phyloP scores from a whole-genome alignment of 1,139 yeast genomes.

The Yamadazyma conglobata region DNA sequence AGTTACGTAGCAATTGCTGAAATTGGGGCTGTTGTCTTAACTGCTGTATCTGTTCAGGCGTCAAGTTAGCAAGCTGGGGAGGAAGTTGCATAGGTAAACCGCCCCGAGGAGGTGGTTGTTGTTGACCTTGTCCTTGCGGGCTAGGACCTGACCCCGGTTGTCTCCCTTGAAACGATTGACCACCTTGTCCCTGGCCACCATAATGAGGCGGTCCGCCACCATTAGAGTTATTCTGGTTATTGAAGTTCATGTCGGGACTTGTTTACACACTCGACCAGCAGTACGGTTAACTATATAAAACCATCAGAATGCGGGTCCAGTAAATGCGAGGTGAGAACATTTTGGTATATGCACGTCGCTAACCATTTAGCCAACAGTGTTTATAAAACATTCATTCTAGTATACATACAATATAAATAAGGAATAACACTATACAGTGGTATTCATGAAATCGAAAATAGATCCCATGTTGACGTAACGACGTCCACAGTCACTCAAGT shows the following conservation, averaged over 20 bases:
- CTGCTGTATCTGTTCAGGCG: constrained; percentile 47
- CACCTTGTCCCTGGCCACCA: constrained; percentile 2
- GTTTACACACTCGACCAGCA: no score
- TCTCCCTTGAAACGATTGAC: constrained; percentile 1
- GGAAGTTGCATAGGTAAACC: constrained; percentile 29
- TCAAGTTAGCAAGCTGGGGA: constrained; percentile 39
- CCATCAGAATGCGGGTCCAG: no score
- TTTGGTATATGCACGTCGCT: no score
- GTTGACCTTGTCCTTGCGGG: constrained; percentile 5
- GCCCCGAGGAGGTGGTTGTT: constrained; percentile 15
- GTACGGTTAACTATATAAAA: no score
- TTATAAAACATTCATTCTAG: no score
- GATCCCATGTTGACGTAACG: constrained; percentile 85
- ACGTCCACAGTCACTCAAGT: constrained; percentile 81
- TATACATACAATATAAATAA: no score
- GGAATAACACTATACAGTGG: no score
- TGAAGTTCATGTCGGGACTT: constrained; percentile 20
- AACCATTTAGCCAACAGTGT: no score
- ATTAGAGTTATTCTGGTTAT: constrained; percentile 12
- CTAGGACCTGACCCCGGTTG: constrained; percentile 1
- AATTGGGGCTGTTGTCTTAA: constrained; percentile 48
- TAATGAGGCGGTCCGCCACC: constrained; percentile 9
- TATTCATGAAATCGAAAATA: constrained; percentile 61
- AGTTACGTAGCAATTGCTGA: constrained; percentile 37
- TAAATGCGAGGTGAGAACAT: no score